These are phyloP conservation scores for Oropetium thomaeum DNA, from an alignment of 176 grass and related monocot species.

Conservation along the genomic window DNA sequence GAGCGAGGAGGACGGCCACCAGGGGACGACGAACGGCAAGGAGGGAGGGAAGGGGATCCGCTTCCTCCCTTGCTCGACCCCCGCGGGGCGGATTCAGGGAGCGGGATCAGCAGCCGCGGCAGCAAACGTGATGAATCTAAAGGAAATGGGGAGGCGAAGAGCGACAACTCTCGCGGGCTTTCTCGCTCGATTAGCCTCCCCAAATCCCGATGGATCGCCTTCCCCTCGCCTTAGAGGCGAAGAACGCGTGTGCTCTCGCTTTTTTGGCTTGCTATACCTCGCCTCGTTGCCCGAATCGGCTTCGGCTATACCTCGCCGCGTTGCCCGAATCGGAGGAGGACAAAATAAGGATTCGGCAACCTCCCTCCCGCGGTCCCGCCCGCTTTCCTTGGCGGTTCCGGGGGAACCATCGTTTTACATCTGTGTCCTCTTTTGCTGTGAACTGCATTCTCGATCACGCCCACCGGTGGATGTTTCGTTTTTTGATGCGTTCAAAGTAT, in stretches of 20 bases:
- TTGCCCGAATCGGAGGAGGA: not conserved
- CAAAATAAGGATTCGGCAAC: constrained; percentile 13
- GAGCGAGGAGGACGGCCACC: not conserved
- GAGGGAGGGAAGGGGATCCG: no score
- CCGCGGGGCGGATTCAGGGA: not conserved
- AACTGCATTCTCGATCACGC: not conserved
- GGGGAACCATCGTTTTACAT: rapidly evolving
- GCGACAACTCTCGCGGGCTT: not conserved
- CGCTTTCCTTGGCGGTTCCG: not conserved
- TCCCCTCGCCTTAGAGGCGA: constrained; percentile 34
- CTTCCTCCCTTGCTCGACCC: not conserved
- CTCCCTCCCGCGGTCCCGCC: constrained; percentile 19
- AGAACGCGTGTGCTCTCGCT: constrained; percentile 32
- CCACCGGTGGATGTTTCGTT: not conserved
- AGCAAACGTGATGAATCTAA: no score
- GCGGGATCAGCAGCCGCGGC: not conserved
- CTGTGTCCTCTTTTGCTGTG: rapidly evolving
- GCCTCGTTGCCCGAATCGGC: no score
- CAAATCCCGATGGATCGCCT: constrained; percentile 9
- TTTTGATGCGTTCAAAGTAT: no score
- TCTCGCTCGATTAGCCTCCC: constrained; percentile 18
- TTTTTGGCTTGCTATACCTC: not conserved
- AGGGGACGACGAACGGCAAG: not conserved
- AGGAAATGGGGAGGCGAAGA: constrained; percentile 25
- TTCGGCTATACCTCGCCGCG: not conserved